These are phyloP conservation scores for Talaromyces sp. DNA, from an alignment of 2,329 filamentous ascomycete genomes.

Conservation along the genomic window DNA sequence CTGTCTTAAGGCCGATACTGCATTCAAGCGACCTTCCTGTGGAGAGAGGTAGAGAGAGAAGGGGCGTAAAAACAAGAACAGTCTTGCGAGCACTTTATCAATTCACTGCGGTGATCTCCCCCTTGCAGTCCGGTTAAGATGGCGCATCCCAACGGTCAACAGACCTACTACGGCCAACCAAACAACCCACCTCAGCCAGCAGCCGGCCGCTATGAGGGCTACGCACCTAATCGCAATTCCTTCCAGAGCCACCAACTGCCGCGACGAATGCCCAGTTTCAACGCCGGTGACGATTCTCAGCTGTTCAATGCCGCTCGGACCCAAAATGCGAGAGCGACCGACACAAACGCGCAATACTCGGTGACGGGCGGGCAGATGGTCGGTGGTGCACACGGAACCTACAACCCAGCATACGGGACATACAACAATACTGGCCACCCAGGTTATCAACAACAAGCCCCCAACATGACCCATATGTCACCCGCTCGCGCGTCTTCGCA, in stretches of 20 bases:
- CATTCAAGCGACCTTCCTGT: background rate
- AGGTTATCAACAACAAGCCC: conserved; percentile 39
- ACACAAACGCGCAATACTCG: conserved; percentile 37
- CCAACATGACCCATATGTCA: conserved; percentile 37
- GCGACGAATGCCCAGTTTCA: conserved; percentile 70
- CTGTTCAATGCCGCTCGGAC: conserved; percentile 47
- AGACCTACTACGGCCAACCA: conserved; percentile 48
- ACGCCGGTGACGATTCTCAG: conserved; percentile 71
- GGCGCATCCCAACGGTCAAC: conserved; percentile 59
- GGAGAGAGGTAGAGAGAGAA: background rate
- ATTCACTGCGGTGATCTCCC: background rate
- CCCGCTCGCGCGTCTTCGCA: conserved; percentile 48
- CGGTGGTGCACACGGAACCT: conserved; percentile 38
- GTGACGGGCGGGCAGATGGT: conserved; percentile 39
- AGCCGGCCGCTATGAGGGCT: conserved; percentile 43
- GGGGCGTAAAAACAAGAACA: background rate
- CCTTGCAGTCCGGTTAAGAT: conserved; percentile 37
- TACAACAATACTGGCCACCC: conserved; percentile 37
- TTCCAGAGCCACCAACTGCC: conserved; percentile 46
- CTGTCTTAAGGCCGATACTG: background rate
- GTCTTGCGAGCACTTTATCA: background rate
- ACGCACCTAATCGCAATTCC: conserved; percentile 43
- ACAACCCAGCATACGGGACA: conserved; percentile 26
- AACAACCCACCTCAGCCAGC: conserved; percentile 35
- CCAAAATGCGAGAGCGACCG: conserved; percentile 36